Percentiles rank a stretch among this genome's conserved stretches.
These are phyloP conservation scores for Fonsecaea nubica DNA, from an alignment of 2,329 filamentous ascomycete genomes.

Conservation along the genomic window DNA sequence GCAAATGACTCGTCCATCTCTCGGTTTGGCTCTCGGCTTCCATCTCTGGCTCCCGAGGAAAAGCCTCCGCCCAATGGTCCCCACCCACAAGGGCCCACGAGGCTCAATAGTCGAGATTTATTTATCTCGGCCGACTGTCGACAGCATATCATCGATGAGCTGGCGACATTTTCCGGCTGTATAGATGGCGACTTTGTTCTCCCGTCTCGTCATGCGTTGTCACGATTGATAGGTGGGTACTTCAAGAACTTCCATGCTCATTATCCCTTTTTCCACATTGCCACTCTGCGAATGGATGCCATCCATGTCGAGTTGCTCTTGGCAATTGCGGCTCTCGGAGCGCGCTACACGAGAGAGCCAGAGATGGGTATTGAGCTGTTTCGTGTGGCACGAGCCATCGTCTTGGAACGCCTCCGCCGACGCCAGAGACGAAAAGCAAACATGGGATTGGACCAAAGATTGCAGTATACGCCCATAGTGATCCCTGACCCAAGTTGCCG, in stretches of 20 bases:
- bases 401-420: conserved; percentile 1
- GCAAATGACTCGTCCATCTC: conserved; percentile 41
- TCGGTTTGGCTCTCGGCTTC: conserved; percentile 49
- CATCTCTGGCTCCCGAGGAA: conserved; percentile 48
- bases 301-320: conserved; percentile 72
- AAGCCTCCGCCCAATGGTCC: conserved; percentile 22
- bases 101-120: conserved; percentile 31
- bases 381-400: background rate
- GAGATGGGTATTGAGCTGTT: conserved; percentile 7
- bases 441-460: background rate
- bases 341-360: conserved; percentile 40
- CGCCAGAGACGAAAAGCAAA: conserved; percentile 4
- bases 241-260: conserved; percentile 70
- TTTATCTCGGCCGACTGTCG: conserved; percentile 44
- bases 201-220: conserved; percentile 72
- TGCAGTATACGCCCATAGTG: background rate
- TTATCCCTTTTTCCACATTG: conserved; percentile 69
- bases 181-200: conserved; percentile 27
- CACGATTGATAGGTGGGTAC: conserved; percentile 73
- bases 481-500: background rate
- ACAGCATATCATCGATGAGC: conserved; percentile 35
- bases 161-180: conserved; percentile 27
- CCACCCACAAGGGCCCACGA: background rate
- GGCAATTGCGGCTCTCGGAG: conserved; percentile 68
- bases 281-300: conserved; percentile 67